Conservation (phyloP, 139 green algal species). For the Dunaliella sp. region DNA sequence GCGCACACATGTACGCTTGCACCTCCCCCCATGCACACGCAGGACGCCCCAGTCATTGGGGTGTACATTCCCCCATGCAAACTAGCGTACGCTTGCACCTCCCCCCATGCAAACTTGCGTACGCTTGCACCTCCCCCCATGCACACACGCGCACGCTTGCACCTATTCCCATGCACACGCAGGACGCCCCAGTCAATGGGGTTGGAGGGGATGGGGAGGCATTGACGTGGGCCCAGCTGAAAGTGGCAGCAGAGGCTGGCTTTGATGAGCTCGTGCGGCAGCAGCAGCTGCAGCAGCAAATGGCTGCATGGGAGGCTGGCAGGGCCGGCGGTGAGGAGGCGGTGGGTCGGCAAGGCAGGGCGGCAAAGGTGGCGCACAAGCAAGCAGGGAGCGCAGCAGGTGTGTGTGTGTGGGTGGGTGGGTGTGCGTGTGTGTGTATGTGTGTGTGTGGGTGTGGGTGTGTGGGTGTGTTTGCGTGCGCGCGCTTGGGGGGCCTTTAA, state of each 20-base stretch:
- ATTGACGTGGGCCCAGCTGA: conserved; percentile 57
- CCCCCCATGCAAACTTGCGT: too few relatives aligned
- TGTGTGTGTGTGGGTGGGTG: too few relatives aligned
- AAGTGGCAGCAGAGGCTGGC: conserved; percentile 51
- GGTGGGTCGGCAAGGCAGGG: background rate
- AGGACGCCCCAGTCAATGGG: background rate
- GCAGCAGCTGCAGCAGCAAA: conserved; percentile 30
- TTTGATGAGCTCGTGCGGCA: conserved; percentile 59
- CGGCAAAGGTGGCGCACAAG: background rate
- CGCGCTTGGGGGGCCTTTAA: too few relatives aligned
- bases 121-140: background rate
- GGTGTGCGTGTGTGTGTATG: too few relatives aligned
- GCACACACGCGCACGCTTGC: background rate
- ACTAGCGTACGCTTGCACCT: too few relatives aligned
- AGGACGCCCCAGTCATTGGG: too few relatives aligned
- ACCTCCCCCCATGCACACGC: too few relatives aligned
- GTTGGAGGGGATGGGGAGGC: conserved; percentile 11
- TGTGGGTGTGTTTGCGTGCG: too few relatives aligned
- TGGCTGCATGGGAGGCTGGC: background rate
- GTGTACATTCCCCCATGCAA: too few relatives aligned
- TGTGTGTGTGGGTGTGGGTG: too few relatives aligned
- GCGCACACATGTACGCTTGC: background rate
- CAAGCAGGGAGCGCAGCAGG: conserved; percentile 1
- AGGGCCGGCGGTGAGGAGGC: background rate
- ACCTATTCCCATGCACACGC: background rate